These are phyloP conservation scores for Claviceps africana DNA, from an alignment of 2,329 filamentous ascomycete species.

Conservation along the genomic window DNA sequence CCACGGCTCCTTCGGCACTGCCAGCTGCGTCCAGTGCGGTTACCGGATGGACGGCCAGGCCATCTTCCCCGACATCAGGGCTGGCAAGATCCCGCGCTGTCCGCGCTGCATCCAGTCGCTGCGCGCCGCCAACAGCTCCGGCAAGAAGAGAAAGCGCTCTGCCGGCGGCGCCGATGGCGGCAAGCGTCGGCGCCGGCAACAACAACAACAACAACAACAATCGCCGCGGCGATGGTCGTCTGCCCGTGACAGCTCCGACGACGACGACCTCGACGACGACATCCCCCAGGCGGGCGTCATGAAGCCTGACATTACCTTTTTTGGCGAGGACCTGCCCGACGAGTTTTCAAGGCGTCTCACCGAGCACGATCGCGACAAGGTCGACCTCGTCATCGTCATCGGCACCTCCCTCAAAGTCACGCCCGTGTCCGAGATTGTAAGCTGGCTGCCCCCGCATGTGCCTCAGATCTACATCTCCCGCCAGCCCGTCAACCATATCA, in stretches of 20 bases:
- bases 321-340: conserved; percentile 78
- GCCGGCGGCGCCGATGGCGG: conserved; percentile 20
- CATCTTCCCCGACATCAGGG: conserved; percentile 68
- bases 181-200: not conserved
- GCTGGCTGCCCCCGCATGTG: conserved; percentile 61
- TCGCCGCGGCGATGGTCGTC: conserved; percentile 17
- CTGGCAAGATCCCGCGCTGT: conserved; percentile 65
- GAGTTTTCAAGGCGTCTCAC: conserved; percentile 69
- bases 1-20: conserved; percentile 89
- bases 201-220: not conserved
- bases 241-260: conserved; percentile 28
- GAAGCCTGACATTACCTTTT: conserved; percentile 98
- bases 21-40: conserved; percentile 72
- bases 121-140: conserved; percentile 12
- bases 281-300: conserved; percentile 64
- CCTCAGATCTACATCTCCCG: conserved; percentile 86
- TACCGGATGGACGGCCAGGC: conserved; percentile 58
- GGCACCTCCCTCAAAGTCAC: conserved; percentile 93
- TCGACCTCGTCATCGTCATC: conserved; percentile 88
- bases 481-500: conserved; percentile 72
- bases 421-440: conserved; percentile 83
- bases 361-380: conserved; percentile 63
- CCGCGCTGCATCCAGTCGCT: conserved; percentile 50
- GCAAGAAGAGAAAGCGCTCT: conserved; percentile 29
- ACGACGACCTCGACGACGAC: conserved; percentile 34